phyloP scores from a whole-genome alignment of 2,329 filamentous ascomycete species.

The Didymella segeticola region DNA sequence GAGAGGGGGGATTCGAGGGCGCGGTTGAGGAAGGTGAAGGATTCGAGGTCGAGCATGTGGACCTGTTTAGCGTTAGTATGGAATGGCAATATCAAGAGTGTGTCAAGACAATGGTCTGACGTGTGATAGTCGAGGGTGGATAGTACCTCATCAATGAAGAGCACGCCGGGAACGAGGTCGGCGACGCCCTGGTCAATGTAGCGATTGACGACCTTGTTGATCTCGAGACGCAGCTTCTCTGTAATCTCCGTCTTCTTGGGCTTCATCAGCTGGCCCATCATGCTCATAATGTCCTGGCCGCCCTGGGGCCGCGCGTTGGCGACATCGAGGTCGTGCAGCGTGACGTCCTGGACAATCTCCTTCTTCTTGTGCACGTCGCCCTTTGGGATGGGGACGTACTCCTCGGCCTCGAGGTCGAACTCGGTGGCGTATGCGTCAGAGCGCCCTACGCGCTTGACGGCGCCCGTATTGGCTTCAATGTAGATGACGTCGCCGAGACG shows the following conservation, averaged over 20 bases:
- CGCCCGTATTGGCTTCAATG: conserved; percentile 98
- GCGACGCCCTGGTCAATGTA: conserved; percentile 99
- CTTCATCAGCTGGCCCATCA: conserved; percentile 99
- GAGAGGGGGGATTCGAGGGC: conserved; percentile 95
- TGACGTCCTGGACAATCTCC: conserved; percentile 98
- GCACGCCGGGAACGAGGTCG: conserved; percentile 94
- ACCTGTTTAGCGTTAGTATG: conserved; percentile 68
- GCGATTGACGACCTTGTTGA: conserved; percentile 99
- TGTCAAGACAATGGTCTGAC: too few relatives aligned
- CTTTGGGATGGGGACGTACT: conserved; percentile 98
- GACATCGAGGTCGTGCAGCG: conserved; percentile 93
- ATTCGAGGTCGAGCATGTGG: conserved; percentile 99
- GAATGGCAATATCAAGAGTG: too few relatives aligned
- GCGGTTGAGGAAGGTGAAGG: conserved; percentile 98
- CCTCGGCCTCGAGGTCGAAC: conserved; percentile 97
- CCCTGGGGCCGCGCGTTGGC: conserved; percentile 95
- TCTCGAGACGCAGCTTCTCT: conserved; percentile 92
- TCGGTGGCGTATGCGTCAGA: conserved; percentile 98
- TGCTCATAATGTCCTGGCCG: conserved; percentile 99
- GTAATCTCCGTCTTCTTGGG: conserved; percentile 99
- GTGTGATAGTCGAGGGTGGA: too few relatives aligned
- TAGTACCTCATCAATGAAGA: conserved; percentile 95
- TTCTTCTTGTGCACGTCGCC: conserved; percentile 99
- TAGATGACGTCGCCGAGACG: conserved; percentile 97
- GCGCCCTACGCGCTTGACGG: conserved; percentile 94